Conservation (phyloP, 2,329 filamentous ascomycete species). For the Lojkania enalia region DNA sequence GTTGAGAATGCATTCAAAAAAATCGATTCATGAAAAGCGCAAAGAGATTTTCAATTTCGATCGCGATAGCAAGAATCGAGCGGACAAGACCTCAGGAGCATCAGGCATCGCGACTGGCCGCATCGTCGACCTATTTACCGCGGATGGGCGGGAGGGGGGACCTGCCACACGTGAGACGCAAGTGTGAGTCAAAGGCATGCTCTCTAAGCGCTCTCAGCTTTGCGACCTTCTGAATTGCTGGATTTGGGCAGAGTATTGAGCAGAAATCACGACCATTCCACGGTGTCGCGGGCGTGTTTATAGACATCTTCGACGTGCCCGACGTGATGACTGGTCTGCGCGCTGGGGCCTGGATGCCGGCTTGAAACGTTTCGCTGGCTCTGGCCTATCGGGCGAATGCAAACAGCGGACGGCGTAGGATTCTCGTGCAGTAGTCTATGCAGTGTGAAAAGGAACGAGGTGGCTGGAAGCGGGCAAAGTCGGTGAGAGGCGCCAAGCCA, state of each 20-base stretch:
- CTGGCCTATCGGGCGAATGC: slow-evolving; percentile 26
- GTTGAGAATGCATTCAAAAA: slow-evolving; percentile 39
- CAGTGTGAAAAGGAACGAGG: slow-evolving; percentile 20
- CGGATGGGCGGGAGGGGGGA: slow-evolving; percentile 22
- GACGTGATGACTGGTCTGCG: slow-evolving; percentile 45
- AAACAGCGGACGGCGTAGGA: slow-evolving; percentile 21
- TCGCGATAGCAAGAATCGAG: slow-evolving; percentile 17
- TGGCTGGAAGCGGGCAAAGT: slow-evolving; percentile 30
- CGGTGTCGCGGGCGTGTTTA: slow-evolving; percentile 43
- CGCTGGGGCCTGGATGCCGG: slow-evolving; percentile 29
- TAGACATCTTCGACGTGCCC: slow-evolving; percentile 33
- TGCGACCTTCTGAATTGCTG: slow-evolving; percentile 27
- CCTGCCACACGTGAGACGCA: slow-evolving; percentile 42
- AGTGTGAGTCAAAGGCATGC: slow-evolving; percentile 47
- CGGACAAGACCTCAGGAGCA: slow-evolving; percentile 33
- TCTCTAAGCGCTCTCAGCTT: slow-evolving; percentile 15
- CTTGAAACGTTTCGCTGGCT: slow-evolving; percentile 37
- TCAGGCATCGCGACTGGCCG: slow-evolving; percentile 34
- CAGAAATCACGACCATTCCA: slow-evolving; percentile 47
- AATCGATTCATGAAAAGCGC: slow-evolving; percentile 6
- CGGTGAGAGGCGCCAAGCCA: slow-evolving; percentile 21
- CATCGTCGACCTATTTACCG: slow-evolving; percentile 34
- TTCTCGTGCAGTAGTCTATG: slow-evolving; percentile 38
- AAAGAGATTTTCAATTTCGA: slow-evolving; percentile 10
- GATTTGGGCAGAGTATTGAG: slow-evolving; percentile 36